Evolutionary conservation across 768 basidiomycete species (phyloP), one percentile per base, ranked within the genome.

Genomic region (Phlegmacium glaucopus): DNA sequence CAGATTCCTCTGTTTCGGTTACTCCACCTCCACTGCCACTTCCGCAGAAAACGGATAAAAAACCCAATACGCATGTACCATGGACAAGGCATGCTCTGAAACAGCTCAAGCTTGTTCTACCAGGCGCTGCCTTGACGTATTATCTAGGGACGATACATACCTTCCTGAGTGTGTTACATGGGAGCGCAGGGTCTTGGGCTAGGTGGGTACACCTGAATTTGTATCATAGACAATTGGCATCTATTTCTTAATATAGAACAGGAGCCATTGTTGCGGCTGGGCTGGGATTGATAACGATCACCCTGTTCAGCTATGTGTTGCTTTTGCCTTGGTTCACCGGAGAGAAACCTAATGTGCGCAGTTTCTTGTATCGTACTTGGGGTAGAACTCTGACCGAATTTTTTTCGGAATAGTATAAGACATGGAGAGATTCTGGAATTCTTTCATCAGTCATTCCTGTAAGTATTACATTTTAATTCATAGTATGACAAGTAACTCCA

Each of bases 81-180:
- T 66, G 64, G 64, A 53, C 57, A 28, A 61, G 68, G 47, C 82
- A 89, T 61, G 78, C 81, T 1, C 60, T 79, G 47, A 75, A 77
- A 42, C 87, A 89, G 68, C 76, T 90, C 59, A 87, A 89, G 60
- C 82, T 89, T 46, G 78, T 88, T 39, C 57, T 89, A 9, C 87
- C 88, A n/a, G 87, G 88, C 9, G 81, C 72, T 1, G 58, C 66
- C 34, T 53, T 82, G 57, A 87, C 86, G 3, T 83, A 81, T 61
- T 78, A 78, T 58, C 69, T 89, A 26, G 72, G 75, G 27, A 83
- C 83, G 9, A 62, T 79, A 29, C 64, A 71, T 35, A 65, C 79
- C 55, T 71, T 87, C 52, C 71, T 72, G 64, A 55, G 56, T 32
- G 58, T 84, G 17, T 58, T 71, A 4, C 61, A 70, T 13, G 58